phyloP scores from a whole-genome alignment of 257 asterid species.

The Primulina huaijiensis region DNA sequence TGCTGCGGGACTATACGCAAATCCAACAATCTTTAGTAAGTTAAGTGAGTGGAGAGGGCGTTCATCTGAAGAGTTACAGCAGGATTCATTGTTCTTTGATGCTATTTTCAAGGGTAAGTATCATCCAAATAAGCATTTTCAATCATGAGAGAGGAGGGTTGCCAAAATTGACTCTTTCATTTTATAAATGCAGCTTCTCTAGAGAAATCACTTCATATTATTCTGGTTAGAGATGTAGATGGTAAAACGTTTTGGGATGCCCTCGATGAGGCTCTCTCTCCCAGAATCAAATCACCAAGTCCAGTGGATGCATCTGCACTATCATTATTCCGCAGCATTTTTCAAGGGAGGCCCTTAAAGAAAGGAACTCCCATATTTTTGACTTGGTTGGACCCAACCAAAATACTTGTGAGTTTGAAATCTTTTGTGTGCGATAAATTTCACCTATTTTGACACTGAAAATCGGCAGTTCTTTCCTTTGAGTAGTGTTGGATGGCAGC shows the following conservation, averaged over 20 bases:
- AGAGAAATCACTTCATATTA: conserved; percentile 76
- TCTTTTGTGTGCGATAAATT: not conserved
- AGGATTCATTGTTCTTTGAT: conserved; percentile 56
- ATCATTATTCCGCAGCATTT: conserved; percentile 55
- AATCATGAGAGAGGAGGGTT: not conserved
- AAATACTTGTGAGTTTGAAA: conserved; percentile 46
- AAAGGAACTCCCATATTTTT: conserved; percentile 76
- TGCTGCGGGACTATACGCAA: conserved; percentile 73
- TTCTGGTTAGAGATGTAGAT: conserved; percentile 80
- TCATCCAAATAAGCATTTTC: not conserved
- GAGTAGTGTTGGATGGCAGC: conserved; percentile 4
- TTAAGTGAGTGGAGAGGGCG: conserved; percentile 68
- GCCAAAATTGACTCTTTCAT: conserved; percentile 16
- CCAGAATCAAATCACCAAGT: conserved; percentile 65
- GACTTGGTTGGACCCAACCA: conserved; percentile 79
- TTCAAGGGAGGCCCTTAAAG: conserved; percentile 69
- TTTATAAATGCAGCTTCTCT: conserved; percentile 55
- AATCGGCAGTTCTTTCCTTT: not conserved
- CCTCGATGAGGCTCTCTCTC: conserved; percentile 76
- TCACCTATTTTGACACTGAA: not conserved
- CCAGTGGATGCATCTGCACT: conserved; percentile 65
- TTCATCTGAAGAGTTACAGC: conserved; percentile 49
- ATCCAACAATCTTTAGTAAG: conserved; percentile 44
- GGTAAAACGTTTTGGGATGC: conserved; percentile 98
- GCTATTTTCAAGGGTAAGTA: conserved; percentile 61